phyloP scores from a whole-genome alignment of 768 basidiomycete genomes.

The Leccinum incarnatum region DNA sequence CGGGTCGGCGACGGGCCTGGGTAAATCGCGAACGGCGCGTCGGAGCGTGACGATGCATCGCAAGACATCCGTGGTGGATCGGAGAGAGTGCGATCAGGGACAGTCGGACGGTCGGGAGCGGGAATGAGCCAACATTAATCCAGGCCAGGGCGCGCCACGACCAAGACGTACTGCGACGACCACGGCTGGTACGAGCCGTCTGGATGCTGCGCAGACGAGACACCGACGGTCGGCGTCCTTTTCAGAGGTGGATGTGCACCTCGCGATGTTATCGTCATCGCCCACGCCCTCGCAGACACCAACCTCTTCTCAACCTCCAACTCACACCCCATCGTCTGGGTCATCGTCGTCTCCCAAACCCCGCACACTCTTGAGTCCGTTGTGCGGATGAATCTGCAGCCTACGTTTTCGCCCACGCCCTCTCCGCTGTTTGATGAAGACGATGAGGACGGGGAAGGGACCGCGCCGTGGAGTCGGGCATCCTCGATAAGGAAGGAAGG shows the following conservation, averaged over 20 bases:
- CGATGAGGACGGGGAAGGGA: too few relatives aligned
- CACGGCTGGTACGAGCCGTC: neutral
- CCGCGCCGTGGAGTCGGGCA: too few relatives aligned
- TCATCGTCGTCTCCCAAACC: too few relatives aligned
- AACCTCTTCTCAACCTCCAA: too few relatives aligned
- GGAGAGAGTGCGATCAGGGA: too few relatives aligned
- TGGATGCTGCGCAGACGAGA: neutral
- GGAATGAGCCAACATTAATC: neutral
- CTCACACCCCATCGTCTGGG: too few relatives aligned
- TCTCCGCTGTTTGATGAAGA: too few relatives aligned
- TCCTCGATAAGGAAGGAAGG: too few relatives aligned
- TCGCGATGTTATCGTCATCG: neutral
- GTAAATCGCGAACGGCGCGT: conserved; percentile 1
- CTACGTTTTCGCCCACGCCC: too few relatives aligned
- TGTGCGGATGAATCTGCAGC: too few relatives aligned
- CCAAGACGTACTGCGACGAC: neutral
- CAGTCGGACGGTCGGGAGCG: conserved; percentile 10
- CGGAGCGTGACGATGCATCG: conserved; percentile 5
- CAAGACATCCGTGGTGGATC: conserved; percentile 13
- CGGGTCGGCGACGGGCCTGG: neutral
- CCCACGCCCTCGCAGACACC: too few relatives aligned
- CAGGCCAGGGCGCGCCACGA: neutral
- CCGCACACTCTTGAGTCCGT: too few relatives aligned
- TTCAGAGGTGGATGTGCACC: neutral
- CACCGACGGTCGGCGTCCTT: conserved; percentile 17